A percentile compares a stretch with the other conserved stretches of the same genome.
Evolutionary conservation across 306 rosid genomes (phyloP).

Genomic region (Acacia melanoxylon): DNA sequence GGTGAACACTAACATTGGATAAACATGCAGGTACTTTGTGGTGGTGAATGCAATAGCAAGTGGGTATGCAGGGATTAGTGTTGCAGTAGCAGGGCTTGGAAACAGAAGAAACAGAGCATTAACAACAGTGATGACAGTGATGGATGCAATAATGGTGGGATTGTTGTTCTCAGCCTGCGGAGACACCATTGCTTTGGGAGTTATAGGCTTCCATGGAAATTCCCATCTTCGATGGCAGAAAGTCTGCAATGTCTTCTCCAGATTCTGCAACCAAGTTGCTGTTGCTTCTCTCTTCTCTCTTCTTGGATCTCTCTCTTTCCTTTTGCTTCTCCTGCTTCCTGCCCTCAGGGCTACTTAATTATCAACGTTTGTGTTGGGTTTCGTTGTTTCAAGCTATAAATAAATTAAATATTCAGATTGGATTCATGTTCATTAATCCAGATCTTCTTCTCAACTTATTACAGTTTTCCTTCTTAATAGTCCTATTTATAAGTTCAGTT

Average conservation of each 20-base stretch:
- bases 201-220: conserved; percentile 66
- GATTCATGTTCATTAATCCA: no score
- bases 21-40: conserved; percentile 52
- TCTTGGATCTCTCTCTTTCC: conserved; percentile 48
- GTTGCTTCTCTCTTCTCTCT: conserved; percentile 47
- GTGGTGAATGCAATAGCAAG: conserved; percentile 64
- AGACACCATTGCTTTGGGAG: conserved; percentile 53
- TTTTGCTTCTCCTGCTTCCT: conserved; percentile 45
- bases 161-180: conserved; percentile 73
- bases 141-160: conserved; percentile 62
- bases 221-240: conserved; percentile 76
- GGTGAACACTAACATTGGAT: neutral
- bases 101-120: conserved; percentile 31
- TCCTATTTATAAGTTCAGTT: no score
- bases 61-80: conserved; percentile 52
- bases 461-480: no score
- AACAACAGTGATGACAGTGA: conserved; percentile 21
- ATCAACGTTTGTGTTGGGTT: neutral
- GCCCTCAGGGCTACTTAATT: neutral
- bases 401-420: neutral
- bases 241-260: conserved; percentile 65
- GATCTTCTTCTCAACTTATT: no score
- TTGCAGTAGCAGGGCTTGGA: conserved; percentile 25
- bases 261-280: conserved; percentile 53
- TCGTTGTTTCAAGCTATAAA: neutral